phyloP scores from a whole-genome alignment of 768 basidiomycete species.

The Russula virescens region DNA sequence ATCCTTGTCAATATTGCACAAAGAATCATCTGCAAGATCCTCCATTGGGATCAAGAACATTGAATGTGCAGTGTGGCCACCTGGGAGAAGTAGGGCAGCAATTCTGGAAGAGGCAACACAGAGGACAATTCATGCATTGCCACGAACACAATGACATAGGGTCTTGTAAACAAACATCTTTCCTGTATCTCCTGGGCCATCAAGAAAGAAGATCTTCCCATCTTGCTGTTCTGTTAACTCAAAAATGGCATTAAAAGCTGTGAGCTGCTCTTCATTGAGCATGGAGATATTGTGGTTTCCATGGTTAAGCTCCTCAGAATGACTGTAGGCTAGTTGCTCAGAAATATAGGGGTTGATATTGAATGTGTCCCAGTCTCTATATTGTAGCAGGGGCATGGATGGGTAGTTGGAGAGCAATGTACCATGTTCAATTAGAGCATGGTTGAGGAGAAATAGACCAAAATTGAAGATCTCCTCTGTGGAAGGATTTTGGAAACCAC shows the following conservation, averaged over 20 bases:
- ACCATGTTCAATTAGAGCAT: neutral
- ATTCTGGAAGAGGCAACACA: neutral
- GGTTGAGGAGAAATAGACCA: neutral
- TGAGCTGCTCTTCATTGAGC: neutral
- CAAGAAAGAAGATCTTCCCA: neutral
- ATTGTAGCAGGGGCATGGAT: neutral
- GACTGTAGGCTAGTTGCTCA: neutral
- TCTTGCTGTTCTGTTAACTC: neutral
- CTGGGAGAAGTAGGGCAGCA: neutral
- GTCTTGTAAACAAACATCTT: neutral
- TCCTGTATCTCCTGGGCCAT: neutral
- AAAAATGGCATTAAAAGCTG: neutral
- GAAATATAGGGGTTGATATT: neutral
- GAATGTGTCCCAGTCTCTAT: too few species aligned
- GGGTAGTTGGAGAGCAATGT: neutral
- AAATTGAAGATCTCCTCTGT: neutral
- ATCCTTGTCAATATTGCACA: neutral
- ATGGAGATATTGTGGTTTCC: neutral
- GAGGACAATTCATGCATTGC: neutral
- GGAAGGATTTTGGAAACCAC: neutral
- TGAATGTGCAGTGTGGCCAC: neutral
- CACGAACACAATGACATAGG: neutral
- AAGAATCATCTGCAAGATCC: neutral
- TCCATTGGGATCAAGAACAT: neutral
- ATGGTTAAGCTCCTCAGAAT: neutral